These are phyloP conservation scores for Takashimella tepidaria DNA, from an alignment of 1,284 basidiomycete genomes.

Conservation along the genomic window DNA sequence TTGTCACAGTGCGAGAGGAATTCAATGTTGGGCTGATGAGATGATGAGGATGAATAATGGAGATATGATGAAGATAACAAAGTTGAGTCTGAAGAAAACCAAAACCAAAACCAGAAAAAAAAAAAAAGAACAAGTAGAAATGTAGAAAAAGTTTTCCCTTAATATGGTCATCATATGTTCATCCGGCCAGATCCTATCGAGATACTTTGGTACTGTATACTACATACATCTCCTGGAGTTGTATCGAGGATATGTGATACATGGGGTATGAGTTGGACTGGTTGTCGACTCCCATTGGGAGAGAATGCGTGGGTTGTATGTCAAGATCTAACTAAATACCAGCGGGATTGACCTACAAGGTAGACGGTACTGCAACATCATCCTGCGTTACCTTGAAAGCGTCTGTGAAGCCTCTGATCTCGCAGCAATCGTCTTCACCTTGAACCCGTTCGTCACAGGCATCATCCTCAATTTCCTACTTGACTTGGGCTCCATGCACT, in stretches of 20 bases:
- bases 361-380: too few species aligned
- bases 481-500: neutral
- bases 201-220: too few species aligned
- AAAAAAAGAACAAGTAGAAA: too few species aligned
- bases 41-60: neutral
- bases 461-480: neutral
- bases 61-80: neutral
- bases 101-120: too few species aligned
- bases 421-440: neutral
- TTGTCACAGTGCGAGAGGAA: too few species aligned
- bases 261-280: neutral
- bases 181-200: too few species aligned
- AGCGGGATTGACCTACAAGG: too few species aligned
- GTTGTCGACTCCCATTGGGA: neutral
- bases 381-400: too few species aligned
- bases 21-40: neutral
- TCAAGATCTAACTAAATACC: neutral
- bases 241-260: neutral
- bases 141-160: too few species aligned
- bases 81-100: neutral
- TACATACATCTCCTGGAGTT: too few species aligned
- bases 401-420: neutral
- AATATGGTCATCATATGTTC: too few species aligned
- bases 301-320: too few species aligned
- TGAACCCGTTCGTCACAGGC: neutral